Base-by-base conservation (phyloP, 1,284 basidiomycete genomes). In the Sutorius eximius region DNA sequence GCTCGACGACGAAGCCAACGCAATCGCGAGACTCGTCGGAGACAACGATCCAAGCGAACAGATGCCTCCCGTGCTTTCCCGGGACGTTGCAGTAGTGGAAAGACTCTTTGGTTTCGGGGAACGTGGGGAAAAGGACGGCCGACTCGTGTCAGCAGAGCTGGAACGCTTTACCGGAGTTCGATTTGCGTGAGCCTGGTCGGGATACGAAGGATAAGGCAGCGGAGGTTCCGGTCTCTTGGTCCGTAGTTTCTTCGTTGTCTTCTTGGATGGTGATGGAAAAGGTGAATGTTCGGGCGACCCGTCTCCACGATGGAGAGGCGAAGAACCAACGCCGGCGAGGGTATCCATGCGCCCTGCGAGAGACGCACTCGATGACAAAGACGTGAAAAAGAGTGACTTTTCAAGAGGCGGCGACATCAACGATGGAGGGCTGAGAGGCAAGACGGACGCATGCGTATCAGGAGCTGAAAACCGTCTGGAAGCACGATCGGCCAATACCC, bases 371-470 rank as follows among this genome's bases (percentile, higher is more conserved):
- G 57, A 58, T 15, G 65, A 59, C 29, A 49, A 27, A 1, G 69
- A 41, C 8, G 70, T 65, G 40, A 71, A 69, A 48, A 70, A 71
- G 24, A 71, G 61, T 0, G 60, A 55, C 41, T 50, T 60, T 38
- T 65, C 68, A 22, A 71, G 70, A 10, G 67, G 68, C 1, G 65
- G 58, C 5, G 70, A 71, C 69, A 59, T 72, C 34, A 71, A 37
- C 12, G 52, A 60, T 3, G 68, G 61, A 6, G 71, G 70, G 42
- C 65, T 65, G 16, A 53, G 58, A 6, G 71, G 71, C 12, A 69
- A 46, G 24, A 71, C 48, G 1, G 58, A 65, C 3, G 51, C 56
- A 18, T 70, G 66, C 0, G 33, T 43, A 30, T 70, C 59, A 9
- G 63, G 37, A 42, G 41, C 40, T 4, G 61, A 69, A 38, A 45